phyloP scores from a whole-genome alignment of 2,329 filamentous ascomycete genomes.

The Acrodontium crateriforme region DNA sequence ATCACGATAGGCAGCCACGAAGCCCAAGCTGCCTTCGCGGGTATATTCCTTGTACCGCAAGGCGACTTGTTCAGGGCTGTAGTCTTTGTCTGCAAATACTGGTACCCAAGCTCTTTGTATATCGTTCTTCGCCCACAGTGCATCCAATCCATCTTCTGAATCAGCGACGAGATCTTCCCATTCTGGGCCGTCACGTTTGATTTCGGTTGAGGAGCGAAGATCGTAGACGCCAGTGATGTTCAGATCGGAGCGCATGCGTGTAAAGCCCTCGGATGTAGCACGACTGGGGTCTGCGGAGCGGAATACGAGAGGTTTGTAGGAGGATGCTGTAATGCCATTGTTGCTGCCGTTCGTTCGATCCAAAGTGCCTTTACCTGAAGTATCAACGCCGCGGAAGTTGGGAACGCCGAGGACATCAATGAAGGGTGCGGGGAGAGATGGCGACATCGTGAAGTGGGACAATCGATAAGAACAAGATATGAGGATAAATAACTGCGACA shows the following conservation, averaged over 20 bases:
- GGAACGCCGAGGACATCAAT: constrained; percentile 41
- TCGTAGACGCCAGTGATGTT: constrained; percentile 44
- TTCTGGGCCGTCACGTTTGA: constrained; percentile 30
- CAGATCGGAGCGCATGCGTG: constrained; percentile 30
- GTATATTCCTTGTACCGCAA: constrained; percentile 48
- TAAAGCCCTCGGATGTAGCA: constrained; percentile 40
- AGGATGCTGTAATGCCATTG: constrained; percentile 14
- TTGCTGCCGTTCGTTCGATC: too few relatives aligned
- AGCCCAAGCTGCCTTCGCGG: constrained; percentile 41
- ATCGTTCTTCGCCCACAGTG: too few relatives aligned
- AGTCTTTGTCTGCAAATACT: constrained; percentile 50
- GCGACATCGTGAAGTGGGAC: too few relatives aligned
- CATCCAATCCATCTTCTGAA: constrained; percentile 20
- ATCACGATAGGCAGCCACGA: constrained; percentile 48
- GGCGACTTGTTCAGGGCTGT: constrained; percentile 49
- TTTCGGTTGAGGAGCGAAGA: constrained; percentile 48
- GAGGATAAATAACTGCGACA: too few relatives aligned
- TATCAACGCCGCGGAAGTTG: constrained; percentile 56
- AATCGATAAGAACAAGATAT: too few relatives aligned
- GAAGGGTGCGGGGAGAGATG: too few relatives aligned
- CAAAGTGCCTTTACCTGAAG: neutral
- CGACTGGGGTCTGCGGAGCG: constrained; percentile 54
- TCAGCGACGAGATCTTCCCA: constrained; percentile 18
- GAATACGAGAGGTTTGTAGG: constrained; percentile 38
- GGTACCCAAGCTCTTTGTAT: constrained; percentile 46